Evolutionary conservation across 805 yeast species (phyloP).

Genomic region (Candida railenensis): DNA sequence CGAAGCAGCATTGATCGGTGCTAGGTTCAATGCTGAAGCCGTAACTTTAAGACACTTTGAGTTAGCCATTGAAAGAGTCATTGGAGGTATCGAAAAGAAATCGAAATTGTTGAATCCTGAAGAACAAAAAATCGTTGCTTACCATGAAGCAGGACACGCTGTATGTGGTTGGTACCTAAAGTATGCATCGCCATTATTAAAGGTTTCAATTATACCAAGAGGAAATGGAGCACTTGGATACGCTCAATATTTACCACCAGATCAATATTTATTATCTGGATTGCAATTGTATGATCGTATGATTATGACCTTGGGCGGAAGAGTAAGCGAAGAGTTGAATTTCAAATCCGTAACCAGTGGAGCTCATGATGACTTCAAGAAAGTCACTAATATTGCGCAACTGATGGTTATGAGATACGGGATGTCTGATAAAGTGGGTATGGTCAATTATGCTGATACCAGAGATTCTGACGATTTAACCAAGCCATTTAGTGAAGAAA

Average conservation of each 20-base stretch:
- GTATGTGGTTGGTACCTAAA: constrained; percentile 95
- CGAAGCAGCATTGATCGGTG: constrained; percentile 97
- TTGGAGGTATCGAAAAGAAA: constrained; percentile 94
- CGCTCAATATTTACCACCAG: constrained; percentile 96
- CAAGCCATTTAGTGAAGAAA: constrained; percentile 87
- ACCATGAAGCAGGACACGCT: constrained; percentile 99
- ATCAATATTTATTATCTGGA: constrained; percentile 73
- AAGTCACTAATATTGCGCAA: constrained; percentile 90
- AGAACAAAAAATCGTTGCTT: constrained; percentile 89
- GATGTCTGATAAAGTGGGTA: constrained; percentile 87
- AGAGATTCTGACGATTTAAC: constrained; percentile 65
- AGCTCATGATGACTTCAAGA: constrained; percentile 94
- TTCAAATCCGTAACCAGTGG: constrained; percentile 93
- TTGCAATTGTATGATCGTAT: constrained; percentile 83
- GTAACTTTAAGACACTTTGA: constrained; percentile 85
- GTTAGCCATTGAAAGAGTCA: constrained; percentile 94
- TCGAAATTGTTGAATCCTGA: constrained; percentile 78
- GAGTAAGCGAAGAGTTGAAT: constrained; percentile 93
- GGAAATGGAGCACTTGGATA: constrained; percentile 97
- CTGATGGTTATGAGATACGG: constrained; percentile 92
- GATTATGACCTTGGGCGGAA: constrained; percentile 97
- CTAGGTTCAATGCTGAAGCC: constrained; percentile 69
- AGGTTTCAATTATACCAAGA: constrained; percentile 95
- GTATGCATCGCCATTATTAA: constrained; percentile 88
- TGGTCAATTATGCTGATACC: constrained; percentile 70